Base-by-base conservation (phyloP, 164 flowering plant genomes). In the Brasenia schreberi region DNA sequence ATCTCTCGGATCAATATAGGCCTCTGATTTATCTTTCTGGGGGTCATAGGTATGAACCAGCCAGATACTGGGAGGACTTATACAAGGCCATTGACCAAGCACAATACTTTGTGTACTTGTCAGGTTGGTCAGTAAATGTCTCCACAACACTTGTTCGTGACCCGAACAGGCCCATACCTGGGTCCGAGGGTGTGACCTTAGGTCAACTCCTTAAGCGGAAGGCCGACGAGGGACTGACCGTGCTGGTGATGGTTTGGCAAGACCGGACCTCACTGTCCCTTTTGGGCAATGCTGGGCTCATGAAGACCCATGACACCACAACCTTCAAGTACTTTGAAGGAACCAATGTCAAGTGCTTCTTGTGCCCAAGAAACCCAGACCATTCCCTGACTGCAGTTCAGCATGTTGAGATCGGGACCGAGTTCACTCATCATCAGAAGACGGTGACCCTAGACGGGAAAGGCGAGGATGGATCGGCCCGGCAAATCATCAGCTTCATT, bases 81-180 rank as follows among this genome's bases (percentile, higher is more conserved):
- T 88, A 87, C 71, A 91, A 88, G 77, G 92, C 96, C 17, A 87
- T 88, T 64, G 76, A 76, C 17, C 84, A 86, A 74, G 92, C 92
- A 7, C 84, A 81, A 66, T 92, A 88, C 75, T 65, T 88, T 69
- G 85, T 88, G 73, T 88, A 88, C 76, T 85, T 88, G 11, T 81
- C 89, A 58, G 95, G 91, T 7, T 88, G 95, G 91, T 85, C 91
- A n/a, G 89, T 88, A 6, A 84, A 87, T 64, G 82, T 87, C 18
- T 81, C 80, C 63, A 82, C 87, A 53, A 56, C 82, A 18, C 74
- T 88, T 71, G 64, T 88, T 19, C 82, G 92, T 73, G 90, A 87
- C 42, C 68, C 81, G 2, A 39, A 45, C 42, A 74, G 84, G 70
- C 72, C 63, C 33, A 74, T 72, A 63, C 72, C 80, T 1, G 84